Conservation (phyloP, 208 protist species). For the Trypanosoma conorhini region DNA sequence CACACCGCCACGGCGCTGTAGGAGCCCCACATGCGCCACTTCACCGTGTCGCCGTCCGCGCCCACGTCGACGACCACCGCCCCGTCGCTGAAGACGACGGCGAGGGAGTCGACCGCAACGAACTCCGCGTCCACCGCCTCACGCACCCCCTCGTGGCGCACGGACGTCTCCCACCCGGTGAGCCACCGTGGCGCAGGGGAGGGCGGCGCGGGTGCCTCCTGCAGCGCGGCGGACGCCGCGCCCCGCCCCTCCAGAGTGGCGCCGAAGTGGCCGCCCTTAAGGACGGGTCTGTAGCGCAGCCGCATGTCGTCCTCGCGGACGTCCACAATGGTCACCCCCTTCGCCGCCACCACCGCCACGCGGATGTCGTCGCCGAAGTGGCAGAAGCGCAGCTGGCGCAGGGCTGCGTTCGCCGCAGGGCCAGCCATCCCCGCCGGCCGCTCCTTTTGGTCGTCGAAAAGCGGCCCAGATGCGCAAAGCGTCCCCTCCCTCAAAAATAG, state of each 20-base stretch:
- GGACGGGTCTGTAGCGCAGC: constrained; percentile 8
- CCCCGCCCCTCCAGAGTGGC: not conserved
- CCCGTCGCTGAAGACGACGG: constrained; percentile 26
- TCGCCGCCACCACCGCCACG: constrained; percentile 15
- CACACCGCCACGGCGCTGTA: constrained; percentile 72
- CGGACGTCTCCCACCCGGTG: not conserved
- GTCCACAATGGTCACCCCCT: constrained; percentile 25
- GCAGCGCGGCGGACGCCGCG: not conserved
- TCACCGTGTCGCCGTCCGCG: constrained; percentile 29
- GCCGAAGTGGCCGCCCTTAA: not conserved
- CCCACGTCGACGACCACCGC: constrained; percentile 22
- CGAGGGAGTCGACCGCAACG: constrained; percentile 11
- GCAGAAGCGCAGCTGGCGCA: constrained; percentile 22
- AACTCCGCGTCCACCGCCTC: constrained; percentile 30
- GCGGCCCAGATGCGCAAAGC: constrained; percentile 37
- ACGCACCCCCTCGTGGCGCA: not conserved
- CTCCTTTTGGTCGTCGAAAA: constrained; percentile 23
- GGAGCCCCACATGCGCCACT: constrained; percentile 65
- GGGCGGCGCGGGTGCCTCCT: not conserved
- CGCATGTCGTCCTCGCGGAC: constrained; percentile 9
- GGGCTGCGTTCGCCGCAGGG: not conserved
- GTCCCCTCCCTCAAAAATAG: constrained; percentile 61
- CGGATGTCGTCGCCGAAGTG: constrained; percentile 23
- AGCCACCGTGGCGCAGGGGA: not conserved
- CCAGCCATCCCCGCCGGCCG: not conserved